Evolutionary conservation across 257 asterid species (phyloP), one percentile per base, ranked within the genome.

Genomic region (Solanum stenotomum): DNA sequence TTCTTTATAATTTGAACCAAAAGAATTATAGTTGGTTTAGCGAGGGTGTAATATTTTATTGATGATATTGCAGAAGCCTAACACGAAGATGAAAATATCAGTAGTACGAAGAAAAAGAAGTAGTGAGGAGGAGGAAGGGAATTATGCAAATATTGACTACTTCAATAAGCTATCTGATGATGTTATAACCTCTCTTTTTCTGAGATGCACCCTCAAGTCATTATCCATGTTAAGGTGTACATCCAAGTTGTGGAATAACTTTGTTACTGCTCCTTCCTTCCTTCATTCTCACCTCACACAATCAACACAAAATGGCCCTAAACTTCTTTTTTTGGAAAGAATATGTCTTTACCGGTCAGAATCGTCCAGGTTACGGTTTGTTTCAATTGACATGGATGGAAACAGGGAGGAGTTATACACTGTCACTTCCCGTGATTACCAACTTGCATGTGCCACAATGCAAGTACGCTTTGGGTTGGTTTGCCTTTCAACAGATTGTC

Each of bases 261-360:
- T 71, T 71, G 33, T 71, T 8, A 16, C 2, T 33, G 2, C 1
- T 71, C 1, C 42, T 8, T 71, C 25, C 0, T 71, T 71, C 8
- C 13, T 33, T 71, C 25, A 18, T 33, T 18, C 0, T 0, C 78
- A 71, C 34, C 42, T 27, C 0, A 33, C 1, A 71, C 40, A 71
- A 33, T 27, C 38, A 29, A 29, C 5, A 16, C 10, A 74, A 35
- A 35, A 74, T 74, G 46, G 4, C 16, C 16, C 44, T 3, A 12
- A 22, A 20, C 15, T 74, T 18, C 29, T 34, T 74, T 34, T 34
- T 74, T 8, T 31, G n/a, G 42, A 31, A 16, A 3, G n/a, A 14
- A 27, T 14, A n/a, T 0, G 9, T 27, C 16, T 27, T 33, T 0
- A 2, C 18, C 37, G 0, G 38, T 0, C 38, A 70, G 1, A 29